phyloP scores from a whole-genome alignment of 2,329 filamentous ascomycete genomes.

The Verticillium albo-atrum region DNA sequence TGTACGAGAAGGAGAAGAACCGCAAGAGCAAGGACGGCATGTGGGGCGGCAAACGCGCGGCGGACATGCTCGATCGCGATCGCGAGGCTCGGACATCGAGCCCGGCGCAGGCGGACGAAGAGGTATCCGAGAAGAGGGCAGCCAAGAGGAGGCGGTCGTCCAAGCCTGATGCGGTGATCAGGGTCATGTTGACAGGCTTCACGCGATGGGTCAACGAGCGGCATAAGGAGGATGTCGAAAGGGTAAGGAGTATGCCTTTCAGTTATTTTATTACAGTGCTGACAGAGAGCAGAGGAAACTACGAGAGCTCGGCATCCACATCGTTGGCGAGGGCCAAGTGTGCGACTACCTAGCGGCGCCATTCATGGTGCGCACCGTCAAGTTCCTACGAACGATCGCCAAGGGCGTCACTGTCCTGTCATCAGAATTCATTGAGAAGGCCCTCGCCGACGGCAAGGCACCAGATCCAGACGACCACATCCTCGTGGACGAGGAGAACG shows the following conservation, averaged over 20 bases:
- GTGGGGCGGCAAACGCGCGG: constrained; percentile 61
- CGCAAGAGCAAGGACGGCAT: constrained; percentile 50
- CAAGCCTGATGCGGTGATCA: constrained; percentile 64
- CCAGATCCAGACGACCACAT: constrained; percentile 61
- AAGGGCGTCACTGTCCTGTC: constrained; percentile 74
- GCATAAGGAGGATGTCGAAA: constrained; percentile 73
- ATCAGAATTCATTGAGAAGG: constrained; percentile 73
- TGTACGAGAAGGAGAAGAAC: constrained; percentile 93
- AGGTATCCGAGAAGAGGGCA: constrained; percentile 44
- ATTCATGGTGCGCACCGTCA: constrained; percentile 80
- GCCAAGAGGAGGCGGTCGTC: constrained; percentile 59
- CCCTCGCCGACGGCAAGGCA: constrained; percentile 63
- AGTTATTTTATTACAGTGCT: constrained; percentile 12
- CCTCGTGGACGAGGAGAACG: constrained; percentile 68
- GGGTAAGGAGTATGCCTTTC: constrained; percentile 48
- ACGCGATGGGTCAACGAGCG: constrained; percentile 72
- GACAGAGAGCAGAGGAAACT: constrained; percentile 62
- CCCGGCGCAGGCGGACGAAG: constrained; percentile 22
- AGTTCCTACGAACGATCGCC: constrained; percentile 86
- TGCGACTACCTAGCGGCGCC: constrained; percentile 89
- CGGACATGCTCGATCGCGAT: constrained; percentile 51
- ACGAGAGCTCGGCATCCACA: constrained; percentile 74
- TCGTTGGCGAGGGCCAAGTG: constrained; percentile 69
- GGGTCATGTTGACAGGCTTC: constrained; percentile 80
- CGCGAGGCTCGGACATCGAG: constrained; percentile 8